phyloP scores from a whole-genome alignment of 495 filamentous ascomycete genomes.

The Aspergillus cristatus region DNA sequence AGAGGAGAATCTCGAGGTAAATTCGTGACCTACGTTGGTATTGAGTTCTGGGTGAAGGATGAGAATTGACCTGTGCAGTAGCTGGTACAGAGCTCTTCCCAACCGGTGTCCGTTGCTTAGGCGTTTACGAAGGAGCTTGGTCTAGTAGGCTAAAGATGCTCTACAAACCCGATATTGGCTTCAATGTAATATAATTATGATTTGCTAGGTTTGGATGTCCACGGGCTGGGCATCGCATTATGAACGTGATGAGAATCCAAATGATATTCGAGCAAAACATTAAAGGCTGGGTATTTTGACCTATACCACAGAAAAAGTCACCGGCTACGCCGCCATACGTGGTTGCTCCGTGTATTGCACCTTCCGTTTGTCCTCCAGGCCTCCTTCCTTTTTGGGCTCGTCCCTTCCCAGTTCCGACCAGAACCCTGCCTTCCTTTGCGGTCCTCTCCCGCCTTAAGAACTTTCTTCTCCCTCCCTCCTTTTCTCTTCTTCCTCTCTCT shows the following conservation, averaged over 20 bases:
- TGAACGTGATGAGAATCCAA: too few relatives aligned
- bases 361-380: too few relatives aligned
- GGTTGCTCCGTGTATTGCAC: too few relatives aligned
- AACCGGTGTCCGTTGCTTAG: slow-evolving; percentile 5
- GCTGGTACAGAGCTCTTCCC: slow-evolving; percentile 1
- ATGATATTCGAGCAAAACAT: too few relatives aligned
- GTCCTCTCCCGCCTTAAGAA: not conserved
- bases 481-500: slow-evolving; percentile 2
- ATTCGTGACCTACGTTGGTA: slow-evolving; percentile 1
- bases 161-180: not conserved
- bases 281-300: too few relatives aligned
- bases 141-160: not conserved
- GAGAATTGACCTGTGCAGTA: slow-evolving; percentile 11
- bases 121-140: not conserved
- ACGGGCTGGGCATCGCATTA: slow-evolving; percentile 1
- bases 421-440: slow-evolving; percentile 6
- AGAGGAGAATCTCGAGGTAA: slow-evolving; percentile 28
- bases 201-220: slow-evolving; percentile 2
- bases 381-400: not conserved
- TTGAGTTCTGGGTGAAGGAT: not conserved
- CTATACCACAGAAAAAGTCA: too few relatives aligned
- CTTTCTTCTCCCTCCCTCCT: not conserved
- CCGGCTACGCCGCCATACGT: too few relatives aligned
- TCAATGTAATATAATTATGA: slow-evolving; percentile 6
- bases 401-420: not conserved